phyloP scores from a whole-genome alignment of 179 eudicot species.

The Drosera spatulata region DNA sequence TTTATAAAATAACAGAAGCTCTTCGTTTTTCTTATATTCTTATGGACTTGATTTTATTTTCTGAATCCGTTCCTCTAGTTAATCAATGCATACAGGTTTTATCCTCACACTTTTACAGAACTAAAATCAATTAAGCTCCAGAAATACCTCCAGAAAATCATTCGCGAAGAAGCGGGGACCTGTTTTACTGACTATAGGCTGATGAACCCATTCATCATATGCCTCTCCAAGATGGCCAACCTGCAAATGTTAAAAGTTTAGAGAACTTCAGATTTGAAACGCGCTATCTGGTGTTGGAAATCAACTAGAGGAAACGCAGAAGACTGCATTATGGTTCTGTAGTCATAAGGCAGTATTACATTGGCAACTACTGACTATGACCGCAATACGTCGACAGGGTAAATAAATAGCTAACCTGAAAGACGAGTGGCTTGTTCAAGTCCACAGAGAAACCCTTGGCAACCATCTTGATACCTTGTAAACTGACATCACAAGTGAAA shows the following conservation, averaged over 20 bases:
- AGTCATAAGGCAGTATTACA: no score
- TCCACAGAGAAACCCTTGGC: constrained; percentile 20
- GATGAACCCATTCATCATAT: constrained; percentile 59
- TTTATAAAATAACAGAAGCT: no score
- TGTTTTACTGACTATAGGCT: constrained; percentile 39
- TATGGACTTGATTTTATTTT: no score
- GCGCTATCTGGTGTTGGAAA: no score
- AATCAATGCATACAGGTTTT: not conserved
- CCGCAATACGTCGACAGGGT: not conserved
- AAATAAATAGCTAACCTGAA: constrained; percentile 19
- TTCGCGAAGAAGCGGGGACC: constrained; percentile 42
- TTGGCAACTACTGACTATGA: not conserved
- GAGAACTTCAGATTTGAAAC: no score
- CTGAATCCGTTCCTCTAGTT: no score
- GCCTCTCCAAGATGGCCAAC: constrained; percentile 63
- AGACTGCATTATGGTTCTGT: not conserved
- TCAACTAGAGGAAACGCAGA: no score
- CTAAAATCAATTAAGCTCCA: not conserved
- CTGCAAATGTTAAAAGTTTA: constrained; percentile 9
- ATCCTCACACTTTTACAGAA: not conserved
- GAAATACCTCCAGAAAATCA: constrained; percentile 37
- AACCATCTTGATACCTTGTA: constrained; percentile 13
- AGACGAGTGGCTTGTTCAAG: constrained; percentile 34
- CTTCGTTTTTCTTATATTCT: no score
- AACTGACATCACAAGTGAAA: no score